Evolutionary conservation across 2,329 filamentous ascomycete genomes (phyloP), one percentile per base, ranked within the genome.

Genomic region (Arthrobotrys musiformis): DNA sequence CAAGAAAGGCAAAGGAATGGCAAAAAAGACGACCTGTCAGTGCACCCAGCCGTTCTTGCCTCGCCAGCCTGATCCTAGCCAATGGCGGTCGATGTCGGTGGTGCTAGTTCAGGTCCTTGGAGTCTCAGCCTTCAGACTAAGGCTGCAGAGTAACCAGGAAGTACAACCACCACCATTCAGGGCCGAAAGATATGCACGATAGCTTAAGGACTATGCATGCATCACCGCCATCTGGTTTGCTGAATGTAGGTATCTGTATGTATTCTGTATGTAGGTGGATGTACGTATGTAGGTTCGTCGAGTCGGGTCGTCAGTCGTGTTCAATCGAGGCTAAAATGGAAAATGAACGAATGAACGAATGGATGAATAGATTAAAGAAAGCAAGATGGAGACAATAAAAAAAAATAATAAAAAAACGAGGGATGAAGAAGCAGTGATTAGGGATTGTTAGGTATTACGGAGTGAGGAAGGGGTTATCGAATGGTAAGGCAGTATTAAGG

Each of bases 121-220:
- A 62, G 68, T 72, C 68, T 72, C 68, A 72, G 68, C 68, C 68
- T 64, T 72, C 68, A 40, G 37, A 72, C 68, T 72, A 72, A 70
- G 48, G 33, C 64, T 68, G 64, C 64, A 58, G 42, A 48, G 50
- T 60, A 58, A 42, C 64, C 52, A 68, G 56, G 35, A 46, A 46
- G 37, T 44, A 62, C 48, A 62, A 62, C 35, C 63, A 42, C 46
- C 40, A 44, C 46, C 33, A 40, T 46, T 67, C 54, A 58, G 54
- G 54, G 33, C 54, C 54, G 54, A 58, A 58, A 44, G 48, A 24
- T 58, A 68, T 63, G 58, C 58, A 72, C 56, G 54, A 64, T 64
- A 72, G 68, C 58, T 64, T 72, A 64, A 72, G 68, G 68, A 72
- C 68, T 72, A 24, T 72, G 68, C 68, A 72, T 72, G 68, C 61